Base-by-base conservation (phyloP, 1,284 basidiomycete species). In the Leccinum pachyderme region DNA sequence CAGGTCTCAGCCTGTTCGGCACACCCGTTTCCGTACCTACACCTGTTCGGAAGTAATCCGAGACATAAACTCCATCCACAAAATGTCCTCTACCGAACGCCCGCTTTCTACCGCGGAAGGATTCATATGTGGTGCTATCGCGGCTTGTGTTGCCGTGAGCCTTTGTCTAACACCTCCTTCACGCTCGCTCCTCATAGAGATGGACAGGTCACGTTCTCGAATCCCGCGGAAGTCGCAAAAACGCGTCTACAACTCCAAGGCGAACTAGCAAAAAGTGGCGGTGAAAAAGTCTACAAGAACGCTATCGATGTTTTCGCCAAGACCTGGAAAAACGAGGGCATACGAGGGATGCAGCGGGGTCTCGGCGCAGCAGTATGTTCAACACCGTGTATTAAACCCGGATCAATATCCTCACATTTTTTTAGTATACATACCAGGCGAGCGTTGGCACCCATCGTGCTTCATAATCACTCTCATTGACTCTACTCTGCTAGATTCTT, bases 211-310 rank as follows among this genome's bases (percentile, higher is more conserved):
- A 92, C 89, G 9, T 75, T 92, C 55, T 91, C 89, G 6, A 92
- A 92, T 63, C 88, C 89, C 52, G 89, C 92, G 9, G 95, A 97
- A 68, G 93, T 97, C 31, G 90, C 91, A 55, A 98, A 98, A 74
- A 98, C 95, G 33, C 87, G 95, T 56, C 75, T 98, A 52, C 95
- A 98, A 70, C 81, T 98, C 24, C 94, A 98, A 71, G 95, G 95
- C 24, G 95, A 98, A 73, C 82, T 98, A 13, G 83, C 89, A 37
- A 91, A 88, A 68, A 79, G 75, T 15, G 86, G 88, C 12, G 82
- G 81, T 7, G 72, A 81, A 59, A 89, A 83, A 66, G 91, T 98
- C 4, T 99, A 98, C 79, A 91, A 84, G 56, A 93, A 87, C 67
- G 91, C 91, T 2, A 63, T 93, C 43, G 95, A 99, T 69, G 94